Percentiles rank a stretch among this genome's conserved stretches.
Conservation (phyloP, 1,284 basidiomycete species). For the Phenoliferia sp. region DNA sequence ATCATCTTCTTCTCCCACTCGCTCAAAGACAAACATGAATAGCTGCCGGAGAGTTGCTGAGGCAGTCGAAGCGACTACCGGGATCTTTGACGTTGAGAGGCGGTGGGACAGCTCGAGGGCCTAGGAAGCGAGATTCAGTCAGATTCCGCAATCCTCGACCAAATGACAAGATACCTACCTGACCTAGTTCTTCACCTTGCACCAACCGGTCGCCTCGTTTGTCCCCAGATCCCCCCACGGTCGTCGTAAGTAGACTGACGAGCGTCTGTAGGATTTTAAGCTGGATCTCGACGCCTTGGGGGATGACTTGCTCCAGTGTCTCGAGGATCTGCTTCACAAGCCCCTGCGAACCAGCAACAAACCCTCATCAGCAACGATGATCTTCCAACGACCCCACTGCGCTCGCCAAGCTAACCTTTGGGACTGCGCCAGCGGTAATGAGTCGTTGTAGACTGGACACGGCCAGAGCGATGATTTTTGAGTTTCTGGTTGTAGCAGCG, state of each 20-base stretch:
- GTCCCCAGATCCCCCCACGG: not conserved
- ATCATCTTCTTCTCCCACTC: conserved; percentile 65
- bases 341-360: conserved; percentile 47
- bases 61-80: conserved; percentile 93
- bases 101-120: conserved; percentile 88
- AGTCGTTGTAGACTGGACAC: conserved; percentile 87
- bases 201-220: conserved; percentile 49
- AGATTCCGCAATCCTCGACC: not conserved
- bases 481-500: conserved; percentile 86
- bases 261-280: conserved; percentile 85
- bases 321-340: conserved; percentile 70
- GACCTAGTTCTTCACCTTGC: conserved; percentile 70
- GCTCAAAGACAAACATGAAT: conserved; percentile 97
- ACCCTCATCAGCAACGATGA: not conserved
- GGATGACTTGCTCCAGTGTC: conserved; percentile 79
- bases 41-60: conserved; percentile 92
- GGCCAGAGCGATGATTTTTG: conserved; percentile 88
- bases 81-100: conserved; percentile 88
- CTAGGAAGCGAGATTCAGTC: conserved; percentile 46
- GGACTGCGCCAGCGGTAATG: conserved; percentile 73
- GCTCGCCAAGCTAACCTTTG: conserved; percentile 46
- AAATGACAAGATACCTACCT: conserved; percentile 53
- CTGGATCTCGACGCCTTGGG: conserved; percentile 90
- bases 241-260: conserved; percentile 77
- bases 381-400: not conserved